A percentile compares a stretch with the other conserved stretches of the same genome.
Conservation (phyloP, 805 yeast genomes). For the Myxozyma kluyveri region DNA sequence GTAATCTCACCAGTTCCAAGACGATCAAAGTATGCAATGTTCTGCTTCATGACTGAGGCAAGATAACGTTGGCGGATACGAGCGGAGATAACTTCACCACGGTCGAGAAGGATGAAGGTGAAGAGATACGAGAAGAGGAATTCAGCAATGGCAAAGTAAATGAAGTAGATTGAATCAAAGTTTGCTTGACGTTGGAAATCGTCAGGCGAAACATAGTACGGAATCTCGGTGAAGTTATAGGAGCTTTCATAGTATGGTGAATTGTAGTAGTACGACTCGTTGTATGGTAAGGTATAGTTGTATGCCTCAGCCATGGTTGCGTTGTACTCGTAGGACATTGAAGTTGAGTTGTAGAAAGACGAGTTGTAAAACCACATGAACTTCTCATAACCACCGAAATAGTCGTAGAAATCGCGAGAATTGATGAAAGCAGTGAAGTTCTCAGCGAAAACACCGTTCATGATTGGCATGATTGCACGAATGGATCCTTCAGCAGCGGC, state of each 20-base stretch:
- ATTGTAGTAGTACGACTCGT: constrained; percentile 10
- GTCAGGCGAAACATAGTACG: constrained; percentile 24
- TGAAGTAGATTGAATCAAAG: constrained; percentile 41
- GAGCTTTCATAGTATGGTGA: constrained; percentile 13
- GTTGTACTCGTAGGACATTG: constrained; percentile 2
- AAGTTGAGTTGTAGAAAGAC: constrained; percentile 4
- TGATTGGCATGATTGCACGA: constrained; percentile 40
- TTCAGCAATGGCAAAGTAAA: constrained; percentile 43
- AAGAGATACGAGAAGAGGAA: constrained; percentile 33
- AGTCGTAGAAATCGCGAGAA: constrained; percentile 21
- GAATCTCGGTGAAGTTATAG: constrained; percentile 24
- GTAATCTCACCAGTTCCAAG: constrained; percentile 47
- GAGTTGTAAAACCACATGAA: constrained; percentile 16
- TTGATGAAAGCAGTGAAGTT: constrained; percentile 38
- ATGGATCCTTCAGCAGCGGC: constrained; percentile 26
- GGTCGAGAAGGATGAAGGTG: constrained; percentile 40
- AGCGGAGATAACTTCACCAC: constrained; percentile 44
- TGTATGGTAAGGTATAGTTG: constrained; percentile 12
- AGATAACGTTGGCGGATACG: constrained; percentile 42
- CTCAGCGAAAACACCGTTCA: constrained; percentile 42
- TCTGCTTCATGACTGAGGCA: constrained; percentile 41
- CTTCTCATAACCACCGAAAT: constrained; percentile 23
- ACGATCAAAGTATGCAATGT: constrained; percentile 44
- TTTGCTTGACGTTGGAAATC: constrained; percentile 38
- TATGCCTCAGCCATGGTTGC: not conserved